Percentiles rank a stretch among this genome's conserved stretches.
Conservation (phyloP, 768 basidiomycete genomes). For the Auriscalpium orientale region DNA sequence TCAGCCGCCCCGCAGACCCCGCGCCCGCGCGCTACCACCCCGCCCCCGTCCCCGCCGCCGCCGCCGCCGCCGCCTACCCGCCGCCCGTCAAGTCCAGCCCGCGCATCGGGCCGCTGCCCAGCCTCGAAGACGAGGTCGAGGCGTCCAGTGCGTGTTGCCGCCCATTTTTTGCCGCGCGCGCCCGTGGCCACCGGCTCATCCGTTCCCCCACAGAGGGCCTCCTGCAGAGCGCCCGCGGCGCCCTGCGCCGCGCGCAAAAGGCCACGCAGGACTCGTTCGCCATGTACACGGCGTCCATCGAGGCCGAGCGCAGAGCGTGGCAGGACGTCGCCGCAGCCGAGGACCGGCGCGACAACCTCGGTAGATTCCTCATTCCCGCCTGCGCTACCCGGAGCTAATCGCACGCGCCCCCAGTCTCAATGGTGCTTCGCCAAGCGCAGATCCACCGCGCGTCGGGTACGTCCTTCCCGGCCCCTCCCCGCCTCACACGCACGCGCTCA, state of each 20-base stretch:
- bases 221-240: slow-evolving; percentile 8
- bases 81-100: slow-evolving; percentile 8
- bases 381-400: neutral
- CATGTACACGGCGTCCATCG: slow-evolving; percentile 10
- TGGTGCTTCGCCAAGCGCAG: slow-evolving; percentile 12
- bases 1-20: slow-evolving; percentile 1
- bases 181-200: neutral
- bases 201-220: neutral
- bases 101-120: neutral
- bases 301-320: slow-evolving; percentile 9
- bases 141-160: neutral
- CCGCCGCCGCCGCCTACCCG: neutral
- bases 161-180: slow-evolving; percentile 4
- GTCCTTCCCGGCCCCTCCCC: slow-evolving; percentile 6
- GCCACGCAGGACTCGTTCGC: slow-evolving; percentile 12
- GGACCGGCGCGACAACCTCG: slow-evolving; percentile 11
- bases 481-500: no score
- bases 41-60: neutral
- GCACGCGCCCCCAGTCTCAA: neutral
- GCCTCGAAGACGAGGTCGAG: neutral
- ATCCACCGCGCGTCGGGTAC: slow-evolving; percentile 9
- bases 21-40: slow-evolving; percentile 2
- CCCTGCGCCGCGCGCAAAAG: slow-evolving; percentile 14
- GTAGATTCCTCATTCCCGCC: neutral
- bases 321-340: slow-evolving; percentile 11